Evolutionary conservation across 108 stramenopile species (phyloP), one percentile per base, ranked within the genome.

Genomic region (Schizochytrium sp.): DNA sequence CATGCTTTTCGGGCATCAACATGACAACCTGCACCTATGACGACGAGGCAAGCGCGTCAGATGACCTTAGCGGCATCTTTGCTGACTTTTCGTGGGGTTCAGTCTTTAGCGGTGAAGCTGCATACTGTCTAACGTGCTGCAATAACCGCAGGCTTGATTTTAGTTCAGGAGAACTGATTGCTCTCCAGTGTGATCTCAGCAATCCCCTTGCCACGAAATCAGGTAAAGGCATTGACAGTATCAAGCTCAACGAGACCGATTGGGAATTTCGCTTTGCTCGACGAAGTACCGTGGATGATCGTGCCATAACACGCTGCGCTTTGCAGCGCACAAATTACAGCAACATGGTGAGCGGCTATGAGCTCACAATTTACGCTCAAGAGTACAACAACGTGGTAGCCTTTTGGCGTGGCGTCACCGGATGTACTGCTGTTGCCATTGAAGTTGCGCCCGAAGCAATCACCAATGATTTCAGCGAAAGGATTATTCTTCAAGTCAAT

Each of bases 181-280:
- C 76, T 43, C 76, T 83, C 10, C n/a, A 47, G 2, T 83, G 76
- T 45, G 76, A 83, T 23, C 19, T 83, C 43, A 53, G 48, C 48
- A 53, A 83, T 18, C 76, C 76, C 12, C 5, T 6, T 12, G 51
- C 45, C 45, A 83, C 48, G 6, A 53, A 83, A 47, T 45, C 45
- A 12, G 51, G 45, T 23, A 45, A 83, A 25, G 76, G 0, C 45
- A 34, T 53, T 18, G 76, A 47, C 48, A 19, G 8, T 2, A 47
- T 83, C 23, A 12, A 28, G 28, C 28, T 83, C 25, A 83, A 83
- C 51, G 63, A 69, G 28, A 53, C 76, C 0, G 25, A 43, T 12
- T 83, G 76, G 76, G 76, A 83, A 53, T 83, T 83, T 2, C 76
- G 76, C 19, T 83, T 83, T 53, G 76, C 76, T 16, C 44, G 18